Evolutionary conservation across 129 eudicot genomes (phyloP).

Genomic region (Helichrysum umbraculigerum): DNA sequence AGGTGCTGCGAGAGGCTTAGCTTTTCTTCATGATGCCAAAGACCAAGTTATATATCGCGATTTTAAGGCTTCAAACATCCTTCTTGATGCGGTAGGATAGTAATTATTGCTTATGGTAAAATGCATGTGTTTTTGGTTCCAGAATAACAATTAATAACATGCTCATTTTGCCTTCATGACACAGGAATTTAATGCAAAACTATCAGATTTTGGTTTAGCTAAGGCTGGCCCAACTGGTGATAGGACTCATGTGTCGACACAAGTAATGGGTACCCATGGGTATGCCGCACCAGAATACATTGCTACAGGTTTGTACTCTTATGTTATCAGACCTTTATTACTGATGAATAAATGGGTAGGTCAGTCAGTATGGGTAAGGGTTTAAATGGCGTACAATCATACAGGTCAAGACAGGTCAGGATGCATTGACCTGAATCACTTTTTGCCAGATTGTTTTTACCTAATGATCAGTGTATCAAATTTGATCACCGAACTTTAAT

Average conservation of each 20-base stretch:
- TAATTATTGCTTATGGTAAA: neutral
- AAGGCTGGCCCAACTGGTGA: constrained; percentile 97
- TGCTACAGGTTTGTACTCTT: constrained; percentile 70
- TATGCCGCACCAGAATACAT: constrained; percentile 97
- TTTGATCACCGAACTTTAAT: neutral
- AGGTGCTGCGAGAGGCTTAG: constrained; percentile 89
- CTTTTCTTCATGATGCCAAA: constrained; percentile 86
- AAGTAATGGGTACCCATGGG: constrained; percentile 95
- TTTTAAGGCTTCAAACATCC: constrained; percentile 92
- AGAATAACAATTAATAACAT: neutral
- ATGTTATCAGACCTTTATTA: neutral
- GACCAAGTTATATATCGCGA: constrained; percentile 89
- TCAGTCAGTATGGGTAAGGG: neutral
- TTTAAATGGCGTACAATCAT: neutral
- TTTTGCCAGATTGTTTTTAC: neutral
- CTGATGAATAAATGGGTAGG: neutral
- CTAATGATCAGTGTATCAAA: neutral
- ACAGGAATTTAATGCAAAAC: constrained; percentile 89
- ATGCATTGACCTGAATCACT: neutral
- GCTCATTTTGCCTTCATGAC: constrained; percentile 12
- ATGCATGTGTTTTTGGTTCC: neutral
- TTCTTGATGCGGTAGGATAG: constrained; percentile 72
- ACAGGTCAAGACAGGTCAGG: neutral
- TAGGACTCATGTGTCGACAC: constrained; percentile 87
- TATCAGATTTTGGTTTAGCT: constrained; percentile 91